Base-by-base conservation (phyloP, 805 yeast genomes). In the Torulaspora indica region DNA sequence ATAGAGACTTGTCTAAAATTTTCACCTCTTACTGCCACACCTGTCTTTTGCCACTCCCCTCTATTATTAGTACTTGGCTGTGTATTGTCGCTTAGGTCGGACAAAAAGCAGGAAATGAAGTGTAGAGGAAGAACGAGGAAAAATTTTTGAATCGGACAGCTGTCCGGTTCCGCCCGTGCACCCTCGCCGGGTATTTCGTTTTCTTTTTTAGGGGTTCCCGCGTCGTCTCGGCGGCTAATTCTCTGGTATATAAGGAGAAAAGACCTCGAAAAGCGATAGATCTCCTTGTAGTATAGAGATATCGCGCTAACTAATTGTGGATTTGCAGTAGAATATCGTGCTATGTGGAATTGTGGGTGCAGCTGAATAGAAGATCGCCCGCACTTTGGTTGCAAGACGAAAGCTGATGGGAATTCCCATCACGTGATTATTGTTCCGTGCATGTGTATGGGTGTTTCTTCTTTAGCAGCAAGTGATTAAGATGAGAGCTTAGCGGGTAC, bases 1-100 rank as follows among this genome's bases (percentile, higher is more conserved):
- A 15, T 15, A 5, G 10, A 10, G 27, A 18, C 29, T 29, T 17
- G 24, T 8, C 20, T 13, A 22, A 35, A 15, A 28, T 12, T 20
- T 34, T 34, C 32, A 9, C 31, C 18, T 27, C n/a, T 14, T 25
- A 14, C 30, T 36, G 23, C 23, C 40, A 31, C 14, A 14, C 34
- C 20, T 18, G 34, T 31, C 17, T 38, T 28, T 20, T 27, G 40
- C 33, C 15, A 30, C 31, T 38, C 33, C 28, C 34, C 34, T 38
- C 18, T 38, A 29, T 38, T 38, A 20, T 29, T 38, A 31, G 34
- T 38, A 22, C n/a, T 28, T 4, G 32, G 14, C 33, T 30, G 24
- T 10, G 10, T 14, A 12, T 28, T 13, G 35, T 18, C 28, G 23
- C n/a, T 20, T 36, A 32, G 34, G 40, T 18, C 40, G 34, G 40